Conservation (phyloP, 768 basidiomycete species). For the Tubosaeta sp. region DNA sequence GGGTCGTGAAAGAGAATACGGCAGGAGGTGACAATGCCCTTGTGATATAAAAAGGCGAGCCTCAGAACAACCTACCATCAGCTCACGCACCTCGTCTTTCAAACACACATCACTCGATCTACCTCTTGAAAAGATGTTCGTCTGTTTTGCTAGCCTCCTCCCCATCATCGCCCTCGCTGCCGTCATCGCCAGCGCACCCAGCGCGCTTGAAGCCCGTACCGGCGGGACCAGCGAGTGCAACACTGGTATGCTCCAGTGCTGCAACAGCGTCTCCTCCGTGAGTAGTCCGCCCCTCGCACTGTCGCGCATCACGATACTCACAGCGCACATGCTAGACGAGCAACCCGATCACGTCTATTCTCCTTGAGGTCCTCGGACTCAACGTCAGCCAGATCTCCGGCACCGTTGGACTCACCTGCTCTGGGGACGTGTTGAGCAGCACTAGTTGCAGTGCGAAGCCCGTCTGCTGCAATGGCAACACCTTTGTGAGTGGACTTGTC, state of each 20-base stretch:
- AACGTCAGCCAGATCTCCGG: neutral
- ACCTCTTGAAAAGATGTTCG: neutral
- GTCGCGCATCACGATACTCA: neutral
- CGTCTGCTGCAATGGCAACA: slow-evolving; percentile 15
- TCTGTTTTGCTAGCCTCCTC: neutral
- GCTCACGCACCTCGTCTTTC: no score
- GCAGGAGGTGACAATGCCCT: no score
- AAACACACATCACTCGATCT: no score
- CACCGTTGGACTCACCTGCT: slow-evolving; percentile 1
- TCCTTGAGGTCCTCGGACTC: neutral
- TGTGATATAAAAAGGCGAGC: no score
- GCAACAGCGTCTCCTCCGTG: neutral
- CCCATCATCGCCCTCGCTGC: slow-evolving; percentile 9
- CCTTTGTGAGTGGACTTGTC: slow-evolving; percentile 1
- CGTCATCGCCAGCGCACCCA: neutral
- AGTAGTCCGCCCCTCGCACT: neutral
- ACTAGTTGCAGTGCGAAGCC: slow-evolving; percentile 3
- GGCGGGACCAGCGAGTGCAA: slow-evolving; percentile 1
- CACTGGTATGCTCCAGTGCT: slow-evolving; percentile 11
- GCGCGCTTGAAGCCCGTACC: neutral
- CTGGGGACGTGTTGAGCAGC: neutral
- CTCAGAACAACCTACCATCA: no score
- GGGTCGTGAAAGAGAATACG: no score
- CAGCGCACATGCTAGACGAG: neutral
- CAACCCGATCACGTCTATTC: neutral